Evolutionary conservation across 495 filamentous ascomycete genomes (phyloP).

Genomic region (Aspergillus carlsbadensis): DNA sequence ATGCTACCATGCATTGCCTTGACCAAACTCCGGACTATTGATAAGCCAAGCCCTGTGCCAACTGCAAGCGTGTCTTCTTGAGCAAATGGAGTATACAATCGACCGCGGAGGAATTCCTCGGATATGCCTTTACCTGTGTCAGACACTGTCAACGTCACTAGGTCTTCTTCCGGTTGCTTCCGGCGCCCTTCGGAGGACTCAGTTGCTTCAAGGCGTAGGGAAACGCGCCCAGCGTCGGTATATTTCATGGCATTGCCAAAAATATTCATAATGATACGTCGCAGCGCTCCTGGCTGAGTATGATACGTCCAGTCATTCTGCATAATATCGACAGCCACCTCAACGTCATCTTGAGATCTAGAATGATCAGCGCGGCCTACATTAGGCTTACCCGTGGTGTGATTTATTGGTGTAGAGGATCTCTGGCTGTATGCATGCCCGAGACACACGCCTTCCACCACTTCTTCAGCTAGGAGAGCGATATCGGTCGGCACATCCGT

Average conservation of each 20-base stretch:
- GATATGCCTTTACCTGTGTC: conserved; percentile 76
- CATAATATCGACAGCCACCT: conserved; percentile 65
- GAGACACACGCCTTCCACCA: conserved; percentile 51
- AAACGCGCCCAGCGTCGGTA: conserved; percentile 64
- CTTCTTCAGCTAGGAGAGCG: conserved; percentile 46
- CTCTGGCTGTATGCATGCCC: conserved; percentile 47
- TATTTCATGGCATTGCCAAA: conserved; percentile 85
- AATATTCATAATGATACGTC: conserved; percentile 77
- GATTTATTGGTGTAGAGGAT: conserved; percentile 26
- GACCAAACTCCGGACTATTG: conserved; percentile 56
- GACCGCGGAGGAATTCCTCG: conserved; percentile 66
- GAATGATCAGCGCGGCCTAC: neutral
- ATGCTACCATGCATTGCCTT: conserved; percentile 53
- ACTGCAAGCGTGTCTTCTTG: conserved; percentile 67
- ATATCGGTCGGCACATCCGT: conserved; percentile 46
- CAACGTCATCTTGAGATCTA: conserved; percentile 34
- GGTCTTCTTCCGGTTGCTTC: conserved; percentile 34
- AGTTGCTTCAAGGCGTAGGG: conserved; percentile 54
- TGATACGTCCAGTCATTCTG: conserved; percentile 60
- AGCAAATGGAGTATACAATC: conserved; percentile 70
- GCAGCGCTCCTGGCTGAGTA: conserved; percentile 69
- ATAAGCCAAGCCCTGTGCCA: conserved; percentile 53
- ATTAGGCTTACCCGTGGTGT: conserved; percentile 11
- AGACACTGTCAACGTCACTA: conserved; percentile 53
- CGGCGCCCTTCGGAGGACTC: conserved; percentile 33